Evolutionary conservation across 768 basidiomycete species (phyloP).

Genomic region (Kwoniella europaea): DNA sequence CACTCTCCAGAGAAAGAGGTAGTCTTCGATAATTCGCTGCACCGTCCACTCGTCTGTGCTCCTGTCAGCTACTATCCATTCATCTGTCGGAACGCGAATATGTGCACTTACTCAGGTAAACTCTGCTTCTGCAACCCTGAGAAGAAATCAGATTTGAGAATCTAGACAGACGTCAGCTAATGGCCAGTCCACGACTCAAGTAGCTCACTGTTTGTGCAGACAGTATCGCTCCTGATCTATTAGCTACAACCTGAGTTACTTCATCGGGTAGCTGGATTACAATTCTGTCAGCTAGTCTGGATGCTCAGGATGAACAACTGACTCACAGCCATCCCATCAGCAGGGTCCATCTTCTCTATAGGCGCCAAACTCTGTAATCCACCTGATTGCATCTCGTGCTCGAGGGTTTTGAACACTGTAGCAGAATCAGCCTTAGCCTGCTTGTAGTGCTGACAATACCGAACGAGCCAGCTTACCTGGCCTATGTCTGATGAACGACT

Average conservation of each 20-base stretch:
- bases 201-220: conserved; percentile 60
- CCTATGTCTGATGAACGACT: conserved; percentile 77
- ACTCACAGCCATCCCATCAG: conserved; percentile 53
- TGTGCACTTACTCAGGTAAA: conserved; percentile 75
- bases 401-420: conserved; percentile 89
- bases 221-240: conserved; percentile 80
- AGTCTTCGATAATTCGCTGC: conserved; percentile 89
- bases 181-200: too few species aligned
- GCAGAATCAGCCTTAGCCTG: neutral
- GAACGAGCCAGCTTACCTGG: conserved; percentile 66
- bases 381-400: conserved; percentile 83
- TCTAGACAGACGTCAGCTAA: conserved; percentile 71
- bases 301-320: too few species aligned
- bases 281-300: too few species aligned
- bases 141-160: conserved; percentile 71
- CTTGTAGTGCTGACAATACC: too few species aligned
- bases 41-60: conserved; percentile 74
- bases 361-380: conserved; percentile 79
- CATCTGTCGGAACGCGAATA: neutral
- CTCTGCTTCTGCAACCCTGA: conserved; percentile 85
- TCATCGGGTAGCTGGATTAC: conserved; percentile 90
- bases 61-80: too few species aligned
- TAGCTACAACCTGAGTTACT: conserved; percentile 80
- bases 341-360: conserved; percentile 65
- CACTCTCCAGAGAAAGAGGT: conserved; percentile 64